phyloP scores from a whole-genome alignment of 1,284 basidiomycete species.

The Laetiporus sulphureus region DNA sequence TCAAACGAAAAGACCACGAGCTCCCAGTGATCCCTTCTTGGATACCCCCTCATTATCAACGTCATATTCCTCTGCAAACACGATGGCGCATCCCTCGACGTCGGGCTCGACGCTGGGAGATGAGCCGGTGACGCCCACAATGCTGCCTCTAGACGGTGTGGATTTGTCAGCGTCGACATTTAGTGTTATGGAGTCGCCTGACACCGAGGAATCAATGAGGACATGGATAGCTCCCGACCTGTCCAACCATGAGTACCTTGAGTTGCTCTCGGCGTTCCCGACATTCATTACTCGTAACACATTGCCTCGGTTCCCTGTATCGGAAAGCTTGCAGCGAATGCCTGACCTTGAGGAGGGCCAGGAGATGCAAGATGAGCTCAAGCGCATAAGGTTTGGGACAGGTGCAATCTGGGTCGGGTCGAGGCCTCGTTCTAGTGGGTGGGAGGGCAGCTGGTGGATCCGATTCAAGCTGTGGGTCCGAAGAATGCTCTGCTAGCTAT shows the following conservation, averaged over 20 bases:
- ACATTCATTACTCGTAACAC: slow-evolving; percentile 56
- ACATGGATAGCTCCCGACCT: slow-evolving; percentile 69
- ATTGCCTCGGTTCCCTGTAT: slow-evolving; percentile 54
- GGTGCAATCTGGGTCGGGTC: slow-evolving; percentile 64
- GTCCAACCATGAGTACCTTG: slow-evolving; percentile 55
- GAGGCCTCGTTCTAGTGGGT: slow-evolving; percentile 48
- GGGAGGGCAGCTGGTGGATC: slow-evolving; percentile 70
- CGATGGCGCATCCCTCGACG: slow-evolving; percentile 26
- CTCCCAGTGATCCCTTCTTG: slow-evolving; percentile 73
- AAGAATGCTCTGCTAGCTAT: slow-evolving; percentile 48
- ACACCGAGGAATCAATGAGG: slow-evolving; percentile 50
- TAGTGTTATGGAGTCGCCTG: slow-evolving; percentile 28
- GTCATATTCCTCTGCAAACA: slow-evolving; percentile 48
- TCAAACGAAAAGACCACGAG: slow-evolving; percentile 55
- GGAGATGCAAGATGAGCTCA: slow-evolving; percentile 41
- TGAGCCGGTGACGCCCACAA: slow-evolving; percentile 33
- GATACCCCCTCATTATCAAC: slow-evolving; percentile 58
- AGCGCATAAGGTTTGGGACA: slow-evolving; percentile 60
- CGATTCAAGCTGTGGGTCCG: slow-evolving; percentile 67
- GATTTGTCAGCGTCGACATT: slow-evolving; percentile 28
- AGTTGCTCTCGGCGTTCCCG: slow-evolving; percentile 61
- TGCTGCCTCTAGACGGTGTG: slow-evolving; percentile 29
- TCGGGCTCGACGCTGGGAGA: slow-evolving; percentile 28
- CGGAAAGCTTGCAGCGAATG: slow-evolving; percentile 25
- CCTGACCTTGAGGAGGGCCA: slow-evolving; percentile 62